Conservation (phyloP, 495 filamentous ascomycete species). For the Penicillium odoratum region DNA sequence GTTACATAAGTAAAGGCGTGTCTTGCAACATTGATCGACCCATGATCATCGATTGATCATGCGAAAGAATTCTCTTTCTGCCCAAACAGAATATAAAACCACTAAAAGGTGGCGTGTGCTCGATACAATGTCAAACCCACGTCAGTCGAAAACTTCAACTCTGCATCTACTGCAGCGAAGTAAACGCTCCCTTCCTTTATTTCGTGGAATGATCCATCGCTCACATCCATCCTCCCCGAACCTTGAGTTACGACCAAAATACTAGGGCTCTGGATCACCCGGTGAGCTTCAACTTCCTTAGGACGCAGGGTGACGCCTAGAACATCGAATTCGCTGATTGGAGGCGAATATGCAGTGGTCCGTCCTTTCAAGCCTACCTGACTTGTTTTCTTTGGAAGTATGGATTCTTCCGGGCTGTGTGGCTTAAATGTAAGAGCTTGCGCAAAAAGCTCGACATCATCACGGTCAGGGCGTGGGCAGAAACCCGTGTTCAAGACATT, state of each 20-base stretch:
- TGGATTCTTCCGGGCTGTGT: slow-evolving; percentile 51
- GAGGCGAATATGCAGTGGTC: slow-evolving; percentile 60
- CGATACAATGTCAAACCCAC: slow-evolving; percentile 51
- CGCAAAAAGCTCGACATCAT: slow-evolving; percentile 60
- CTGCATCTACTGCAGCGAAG: slow-evolving; percentile 60
- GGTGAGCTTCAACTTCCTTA: slow-evolving; percentile 55
- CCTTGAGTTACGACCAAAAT: slow-evolving; percentile 63
- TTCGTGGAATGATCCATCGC: slow-evolving; percentile 39
- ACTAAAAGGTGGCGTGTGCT: slow-evolving; percentile 39
- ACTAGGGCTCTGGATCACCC: slow-evolving; percentile 55
- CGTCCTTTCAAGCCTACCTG: slow-evolving; percentile 51
- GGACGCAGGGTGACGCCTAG: slow-evolving; percentile 53
- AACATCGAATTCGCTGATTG: slow-evolving; percentile 72
- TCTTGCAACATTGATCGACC: too few relatives aligned
- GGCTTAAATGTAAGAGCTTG: slow-evolving; percentile 59
- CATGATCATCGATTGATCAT: too few relatives aligned
- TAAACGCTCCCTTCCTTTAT: slow-evolving; percentile 60
- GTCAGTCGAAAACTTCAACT: slow-evolving; percentile 45
- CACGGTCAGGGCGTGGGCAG: slow-evolving; percentile 61
- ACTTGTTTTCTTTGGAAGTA: slow-evolving; percentile 43
- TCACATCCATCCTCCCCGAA: slow-evolving; percentile 51
- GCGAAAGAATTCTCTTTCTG: too few relatives aligned
- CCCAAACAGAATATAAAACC: too few relatives aligned
- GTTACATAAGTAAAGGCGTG: too few relatives aligned
- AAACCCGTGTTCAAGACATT: slow-evolving; percentile 75